Percentiles rank a stretch among this genome's conserved stretches.
Evolutionary conservation across 1,284 basidiomycete genomes (phyloP).

Genomic region (Earliella scabrosa): DNA sequence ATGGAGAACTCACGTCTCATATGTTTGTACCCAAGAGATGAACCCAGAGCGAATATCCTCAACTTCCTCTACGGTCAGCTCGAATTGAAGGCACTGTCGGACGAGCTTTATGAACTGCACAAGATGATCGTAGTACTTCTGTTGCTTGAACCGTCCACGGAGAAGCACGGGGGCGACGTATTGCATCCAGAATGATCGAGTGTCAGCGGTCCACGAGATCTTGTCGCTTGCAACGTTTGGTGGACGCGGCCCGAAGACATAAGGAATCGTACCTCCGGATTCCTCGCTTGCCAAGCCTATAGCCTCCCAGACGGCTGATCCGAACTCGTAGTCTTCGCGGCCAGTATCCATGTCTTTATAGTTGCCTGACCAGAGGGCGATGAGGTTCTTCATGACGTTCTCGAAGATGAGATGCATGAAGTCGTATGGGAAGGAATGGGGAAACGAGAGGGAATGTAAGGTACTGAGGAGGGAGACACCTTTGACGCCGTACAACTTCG

Average conservation of each 20-base stretch:
- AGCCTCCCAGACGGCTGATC: slow-evolving; percentile 38
- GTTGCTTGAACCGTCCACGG: slow-evolving; percentile 34
- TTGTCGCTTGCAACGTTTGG: slow-evolving; percentile 42
- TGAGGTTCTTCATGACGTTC: slow-evolving; percentile 44
- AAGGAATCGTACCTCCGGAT: slow-evolving; percentile 40
- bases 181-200: slow-evolving; percentile 41
- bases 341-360: slow-evolving; percentile 44
- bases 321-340: slow-evolving; percentile 35
- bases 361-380: slow-evolving; percentile 42
- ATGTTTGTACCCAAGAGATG: slow-evolving; percentile 44
- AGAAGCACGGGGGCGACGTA: slow-evolving; percentile 47
- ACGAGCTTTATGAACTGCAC: slow-evolving; percentile 43
- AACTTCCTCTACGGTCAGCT: slow-evolving; percentile 40
- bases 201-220: slow-evolving; percentile 32
- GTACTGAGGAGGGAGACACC: slow-evolving; percentile 38
- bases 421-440: slow-evolving; percentile 46
- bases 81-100: slow-evolving; percentile 44
- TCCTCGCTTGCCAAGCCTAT: slow-evolving; percentile 40
- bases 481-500: slow-evolving; percentile 46
- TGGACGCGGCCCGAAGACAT: slow-evolving; percentile 39
- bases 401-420: slow-evolving; percentile 54
- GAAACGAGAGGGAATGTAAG: slow-evolving; percentile 42
- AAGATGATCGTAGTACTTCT: slow-evolving; percentile 47
- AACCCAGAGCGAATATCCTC: slow-evolving; percentile 37
- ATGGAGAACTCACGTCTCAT: slow-evolving; percentile 41